Conservation (phyloP, 129 eudicot genomes). For the Chrysanthemum seticuspe region DNA sequence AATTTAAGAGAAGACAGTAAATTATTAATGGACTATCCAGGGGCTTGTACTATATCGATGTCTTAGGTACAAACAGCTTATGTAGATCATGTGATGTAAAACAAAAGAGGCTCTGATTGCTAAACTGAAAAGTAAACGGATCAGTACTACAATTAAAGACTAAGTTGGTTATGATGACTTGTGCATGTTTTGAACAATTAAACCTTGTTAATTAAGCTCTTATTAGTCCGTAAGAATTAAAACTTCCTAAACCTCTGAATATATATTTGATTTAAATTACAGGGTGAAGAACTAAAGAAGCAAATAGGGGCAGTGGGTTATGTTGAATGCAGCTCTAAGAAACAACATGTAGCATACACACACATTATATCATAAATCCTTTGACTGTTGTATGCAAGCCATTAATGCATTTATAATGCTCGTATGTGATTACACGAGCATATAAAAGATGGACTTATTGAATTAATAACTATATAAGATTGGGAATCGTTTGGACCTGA, state of each 20-base stretch:
- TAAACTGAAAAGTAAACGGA: background rate
- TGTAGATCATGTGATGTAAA: background rate
- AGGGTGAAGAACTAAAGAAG: conserved; percentile 82
- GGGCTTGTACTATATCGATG: conserved; percentile 68
- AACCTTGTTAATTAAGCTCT: background rate
- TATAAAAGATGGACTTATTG: background rate
- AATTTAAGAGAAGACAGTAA: conserved; percentile 81
- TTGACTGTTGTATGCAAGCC: background rate
- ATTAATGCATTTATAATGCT: background rate
- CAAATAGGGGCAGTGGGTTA: conserved; percentile 84
- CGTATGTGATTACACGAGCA: background rate
- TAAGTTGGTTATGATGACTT: background rate
- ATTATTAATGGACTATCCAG: conserved; percentile 77
- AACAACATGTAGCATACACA: conserved; percentile 52
- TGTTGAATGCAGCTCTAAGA: conserved; percentile 76
- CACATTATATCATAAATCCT: background rate
- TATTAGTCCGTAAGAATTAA: conserved; percentile 16
- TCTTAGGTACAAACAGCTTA: conserved; percentile 45
- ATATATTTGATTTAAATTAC: conserved; percentile 11
- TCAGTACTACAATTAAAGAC: too few relatives aligned
- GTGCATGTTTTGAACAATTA: background rate
- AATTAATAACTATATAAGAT: background rate
- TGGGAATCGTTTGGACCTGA: too few relatives aligned
- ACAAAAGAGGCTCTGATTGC: background rate
- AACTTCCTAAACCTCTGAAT: background rate